These are phyloP conservation scores for Serendipita sp. DNA, from an alignment of 768 basidiomycete genomes.

Conservation along the genomic window DNA sequence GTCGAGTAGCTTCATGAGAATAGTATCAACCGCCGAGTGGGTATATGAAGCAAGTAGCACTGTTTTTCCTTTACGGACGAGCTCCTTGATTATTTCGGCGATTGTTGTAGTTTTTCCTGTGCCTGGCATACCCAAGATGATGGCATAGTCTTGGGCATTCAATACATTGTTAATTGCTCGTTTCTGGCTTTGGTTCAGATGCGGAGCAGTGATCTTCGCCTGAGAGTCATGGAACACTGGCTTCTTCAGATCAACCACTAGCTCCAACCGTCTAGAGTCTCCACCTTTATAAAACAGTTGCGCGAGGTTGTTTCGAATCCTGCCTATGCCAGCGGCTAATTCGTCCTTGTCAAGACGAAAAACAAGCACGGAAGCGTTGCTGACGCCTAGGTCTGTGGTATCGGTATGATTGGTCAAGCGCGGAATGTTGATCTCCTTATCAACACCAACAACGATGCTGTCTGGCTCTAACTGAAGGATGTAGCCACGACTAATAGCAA, in stretches of 20 bases:
- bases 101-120: slow-evolving; percentile 96
- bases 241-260: slow-evolving; percentile 64
- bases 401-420: slow-evolving; percentile 24
- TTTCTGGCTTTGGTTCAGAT: slow-evolving; percentile 57
- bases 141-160: slow-evolving; percentile 70
- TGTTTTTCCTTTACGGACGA: slow-evolving; percentile 69
- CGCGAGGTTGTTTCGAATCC: slow-evolving; percentile 80
- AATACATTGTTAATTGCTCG: slow-evolving; percentile 58
- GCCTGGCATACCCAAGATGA: slow-evolving; percentile 95
- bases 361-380: slow-evolving; percentile 17
- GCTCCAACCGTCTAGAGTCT: slow-evolving; percentile 44
- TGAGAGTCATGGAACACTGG: slow-evolving; percentile 42
- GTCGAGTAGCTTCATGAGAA: slow-evolving; percentile 61
- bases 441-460: slow-evolving; percentile 60
- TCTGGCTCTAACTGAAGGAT: slow-evolving; percentile 52
- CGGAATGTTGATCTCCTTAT: slow-evolving; percentile 48
- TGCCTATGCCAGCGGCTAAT: slow-evolving; percentile 65
- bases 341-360: slow-evolving; percentile 96
- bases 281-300: slow-evolving; percentile 71
- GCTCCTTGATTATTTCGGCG: slow-evolving; percentile 63
- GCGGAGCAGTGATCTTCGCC: slow-evolving; percentile 10
- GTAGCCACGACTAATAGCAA: slow-evolving; percentile 72
- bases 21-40: slow-evolving; percentile 97
- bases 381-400: slow-evolving; percentile 5
- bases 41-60: slow-evolving; percentile 87